Evolutionary conservation across 176 grass and related monocot species (phyloP).

Genomic region (Oryza meyeriana): DNA sequence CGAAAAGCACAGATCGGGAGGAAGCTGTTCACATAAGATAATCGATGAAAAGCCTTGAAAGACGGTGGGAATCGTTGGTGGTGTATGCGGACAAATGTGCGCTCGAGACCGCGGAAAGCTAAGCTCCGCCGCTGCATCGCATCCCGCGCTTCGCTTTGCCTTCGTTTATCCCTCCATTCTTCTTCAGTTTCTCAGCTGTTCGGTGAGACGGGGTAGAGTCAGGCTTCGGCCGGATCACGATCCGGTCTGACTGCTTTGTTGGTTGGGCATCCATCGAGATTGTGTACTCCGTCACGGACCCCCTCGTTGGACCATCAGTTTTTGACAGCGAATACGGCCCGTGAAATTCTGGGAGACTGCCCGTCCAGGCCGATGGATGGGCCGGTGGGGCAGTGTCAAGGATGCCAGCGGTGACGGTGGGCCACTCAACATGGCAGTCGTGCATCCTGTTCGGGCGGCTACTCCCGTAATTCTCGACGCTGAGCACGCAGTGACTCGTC

Average conservation of each 20-base stretch:
- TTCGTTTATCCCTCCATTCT: neutral
- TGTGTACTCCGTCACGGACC: too few species aligned
- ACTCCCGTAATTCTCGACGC: neutral
- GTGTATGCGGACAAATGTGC: constrained; percentile 35
- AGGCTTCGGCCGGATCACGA: neutral
- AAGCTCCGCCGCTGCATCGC: constrained; percentile 10
- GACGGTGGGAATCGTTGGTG: constrained; percentile 53
- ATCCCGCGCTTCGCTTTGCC: constrained; percentile 20
- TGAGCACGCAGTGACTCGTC: neutral
- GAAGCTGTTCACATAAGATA: constrained; percentile 9
- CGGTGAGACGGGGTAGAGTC: neutral
- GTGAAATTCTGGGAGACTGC: neutral
- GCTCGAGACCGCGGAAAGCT: constrained; percentile 38
- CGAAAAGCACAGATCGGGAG: neutral
- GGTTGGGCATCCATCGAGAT: neutral
- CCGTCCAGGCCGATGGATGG: neutral
- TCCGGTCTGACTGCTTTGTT: neutral
- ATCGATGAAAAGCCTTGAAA: constrained; percentile 25
- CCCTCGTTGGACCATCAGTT: neutral
- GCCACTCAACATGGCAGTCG: neutral
- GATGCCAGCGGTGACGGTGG: too few species aligned
- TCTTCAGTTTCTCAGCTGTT: too few species aligned
- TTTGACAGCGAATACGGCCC: neutral
- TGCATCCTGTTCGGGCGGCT: neutral
- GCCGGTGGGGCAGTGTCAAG: too few species aligned